Evolutionary conservation across 2,329 filamentous ascomycete species (phyloP), one percentile per base, ranked within the genome.

Genomic region (Diaporthe sp.): DNA sequence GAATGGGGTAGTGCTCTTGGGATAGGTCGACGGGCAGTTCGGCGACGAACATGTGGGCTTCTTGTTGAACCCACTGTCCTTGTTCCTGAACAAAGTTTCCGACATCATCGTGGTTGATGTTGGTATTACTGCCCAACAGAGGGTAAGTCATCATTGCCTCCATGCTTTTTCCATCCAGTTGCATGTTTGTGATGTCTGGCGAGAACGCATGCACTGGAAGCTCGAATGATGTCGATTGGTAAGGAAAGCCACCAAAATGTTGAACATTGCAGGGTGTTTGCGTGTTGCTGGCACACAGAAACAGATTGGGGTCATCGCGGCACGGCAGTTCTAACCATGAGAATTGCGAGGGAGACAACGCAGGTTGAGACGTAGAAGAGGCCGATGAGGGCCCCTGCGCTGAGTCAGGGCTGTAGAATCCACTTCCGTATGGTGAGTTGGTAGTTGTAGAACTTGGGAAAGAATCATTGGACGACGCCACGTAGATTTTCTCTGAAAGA

Each of bases 401-500:
- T 2, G 44, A 25, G 22, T 30, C 19, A 19, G 9, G n/a, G 32
- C n/a, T 32, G 9, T 3, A 8, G 8, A 4, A 6, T 7, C 8
- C 63, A 10, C 3, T 53, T n/a, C 9, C 32, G 22, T 9, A 19
- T 5, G 63, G 22, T 9, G 63, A 68, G 13, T 13, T 13, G 15
- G 63, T 13, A 39, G 22, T 15, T 4, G 47, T 19, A 39, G 61
- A 50, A 12, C 59, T 47, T n/a, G 4, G 25, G 17, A 15, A 27
- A 15, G 25, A 7, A 3, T 30, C n/a, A 22, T 19, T 27, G 13
- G 58, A 17, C n/a, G 4, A 42, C 9, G 7, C 2, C 7, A 27
- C 37, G 4, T 22, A 22, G 2, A 4, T 32, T 15, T 15, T 4
- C 6, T 0, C 2, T 13, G 3, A 25, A 25, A 4, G 9, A 4